Evolutionary conservation across 352 stramenopile genomes (phyloP).

Genomic region (Plasmopara muralis): DNA sequence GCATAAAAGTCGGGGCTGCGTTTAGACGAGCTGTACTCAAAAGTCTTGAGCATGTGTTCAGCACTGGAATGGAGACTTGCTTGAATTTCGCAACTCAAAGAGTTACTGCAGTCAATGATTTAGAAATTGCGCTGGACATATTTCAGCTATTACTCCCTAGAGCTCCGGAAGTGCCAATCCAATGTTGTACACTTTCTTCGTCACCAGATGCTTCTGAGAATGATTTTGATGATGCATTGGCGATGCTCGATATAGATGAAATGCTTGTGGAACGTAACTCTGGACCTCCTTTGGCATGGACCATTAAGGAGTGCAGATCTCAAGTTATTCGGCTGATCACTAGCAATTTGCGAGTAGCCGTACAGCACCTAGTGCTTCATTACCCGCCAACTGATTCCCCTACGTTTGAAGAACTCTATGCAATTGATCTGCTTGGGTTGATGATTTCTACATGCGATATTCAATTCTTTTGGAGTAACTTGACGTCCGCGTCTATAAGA

Average conservation of each 20-base stretch:
- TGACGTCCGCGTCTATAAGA: slow-evolving; percentile 35
- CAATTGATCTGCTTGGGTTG: slow-evolving; percentile 57
- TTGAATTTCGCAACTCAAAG: slow-evolving; percentile 34
- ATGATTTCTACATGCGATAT: slow-evolving; percentile 53
- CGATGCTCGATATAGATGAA: slow-evolving; percentile 38
- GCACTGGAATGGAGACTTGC: slow-evolving; percentile 35
- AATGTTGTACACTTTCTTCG: slow-evolving; percentile 14
- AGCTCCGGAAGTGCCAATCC: slow-evolving; percentile 21
- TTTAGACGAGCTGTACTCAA: slow-evolving; percentile 28
- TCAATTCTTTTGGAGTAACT: slow-evolving; percentile 53
- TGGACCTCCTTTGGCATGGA: slow-evolving; percentile 11
- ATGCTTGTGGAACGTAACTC: slow-evolving; percentile 5
- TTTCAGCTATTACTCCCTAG: slow-evolving; percentile 38
- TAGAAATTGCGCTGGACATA: slow-evolving; percentile 52
- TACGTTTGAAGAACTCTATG: slow-evolving; percentile 48
- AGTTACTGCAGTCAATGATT: slow-evolving; percentile 22
- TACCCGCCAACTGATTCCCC: slow-evolving; percentile 27
- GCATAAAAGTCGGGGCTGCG: slow-evolving; percentile 3
- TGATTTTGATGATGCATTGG: slow-evolving; percentile 21
- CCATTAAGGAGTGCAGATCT: slow-evolving; percentile 21
- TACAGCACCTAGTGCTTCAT: slow-evolving; percentile 57
- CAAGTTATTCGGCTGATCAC: slow-evolving; percentile 24
- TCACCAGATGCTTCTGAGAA: slow-evolving; percentile 31
- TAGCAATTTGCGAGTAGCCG: slow-evolving; percentile 27
- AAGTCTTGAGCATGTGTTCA: slow-evolving; percentile 38